These are phyloP conservation scores for Ploettnerulaceae sp. DNA, from an alignment of 2,329 filamentous ascomycete genomes.

Conservation along the genomic window DNA sequence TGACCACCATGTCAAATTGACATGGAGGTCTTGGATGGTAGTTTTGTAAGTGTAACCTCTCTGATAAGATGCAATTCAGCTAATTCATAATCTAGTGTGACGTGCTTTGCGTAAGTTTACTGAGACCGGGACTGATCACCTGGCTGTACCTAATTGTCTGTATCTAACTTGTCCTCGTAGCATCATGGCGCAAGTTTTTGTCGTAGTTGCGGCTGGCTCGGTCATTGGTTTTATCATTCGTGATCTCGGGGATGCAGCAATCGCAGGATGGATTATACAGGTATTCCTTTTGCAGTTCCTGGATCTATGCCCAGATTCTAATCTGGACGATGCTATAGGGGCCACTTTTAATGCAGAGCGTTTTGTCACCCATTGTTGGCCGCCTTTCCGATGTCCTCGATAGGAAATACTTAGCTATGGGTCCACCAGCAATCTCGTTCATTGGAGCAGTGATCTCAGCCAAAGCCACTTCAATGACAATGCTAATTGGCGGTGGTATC, in stretches of 20 bases:
- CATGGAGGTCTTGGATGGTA: conserved; percentile 51
- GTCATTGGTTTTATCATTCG: conserved; percentile 52
- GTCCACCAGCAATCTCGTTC: conserved; percentile 50
- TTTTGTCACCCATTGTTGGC: conserved; percentile 51
- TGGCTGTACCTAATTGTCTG: too few relatives aligned
- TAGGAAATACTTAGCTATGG: conserved; percentile 47
- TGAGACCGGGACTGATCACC: too few relatives aligned
- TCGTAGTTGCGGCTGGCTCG: conserved; percentile 50
- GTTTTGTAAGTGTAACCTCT: conserved; percentile 37
- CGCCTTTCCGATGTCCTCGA: conserved; percentile 53
- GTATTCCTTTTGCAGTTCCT: conserved; percentile 26
- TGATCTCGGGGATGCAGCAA: conserved; percentile 45
- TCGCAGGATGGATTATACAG: conserved; percentile 53
- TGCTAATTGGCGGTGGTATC: conserved; percentile 53
- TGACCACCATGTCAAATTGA: conserved; percentile 42
- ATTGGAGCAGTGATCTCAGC: conserved; percentile 50
- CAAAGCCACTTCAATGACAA: conserved; percentile 49
- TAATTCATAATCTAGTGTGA: conserved; percentile 32
- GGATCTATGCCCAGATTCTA: background rate
- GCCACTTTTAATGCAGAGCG: conserved; percentile 52
- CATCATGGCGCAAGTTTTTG: conserved; percentile 50
- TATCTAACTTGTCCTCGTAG: too few relatives aligned
- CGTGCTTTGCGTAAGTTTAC: conserved; percentile 45
- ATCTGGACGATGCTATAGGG: conserved; percentile 36
- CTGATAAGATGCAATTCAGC: conserved; percentile 26